Evolutionary conservation across 2,329 filamentous ascomycete species (phyloP), one percentile per base, ranked within the genome.

Genomic region (Alternaria angustiovoidea): DNA sequence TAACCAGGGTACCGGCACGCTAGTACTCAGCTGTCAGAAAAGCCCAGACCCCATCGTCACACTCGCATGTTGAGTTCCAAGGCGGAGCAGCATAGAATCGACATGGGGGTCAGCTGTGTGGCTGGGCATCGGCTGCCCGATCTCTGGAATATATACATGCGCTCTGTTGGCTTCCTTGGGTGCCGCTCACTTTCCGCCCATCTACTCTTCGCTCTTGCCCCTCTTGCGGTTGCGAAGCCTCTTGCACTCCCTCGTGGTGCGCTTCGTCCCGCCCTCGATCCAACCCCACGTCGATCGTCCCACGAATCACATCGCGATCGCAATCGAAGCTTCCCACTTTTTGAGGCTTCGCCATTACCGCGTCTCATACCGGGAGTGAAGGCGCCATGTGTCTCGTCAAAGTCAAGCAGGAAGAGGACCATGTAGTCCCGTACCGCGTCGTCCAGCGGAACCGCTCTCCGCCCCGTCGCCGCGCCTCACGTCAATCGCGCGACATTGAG

Each of bases 341-440:
- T 42, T 30, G 52, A 48, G 32, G 36, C 42, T 18, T 52, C 41
- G 46, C 43, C 52, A 6, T 41, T 28, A 32, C 54, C 48, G 47
- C 57, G 28, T 49, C 43, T 16, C 47, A 56, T 43, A 57, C 51
- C 22, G 43, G 59, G 34, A 20, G 30, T 41, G 32, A 47, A 42
- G 28, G 41, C 64, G 59, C 64, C 43, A 83, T 84, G 82, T 84
- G 82, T 71, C 79, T 83, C 36, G 69, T 83, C 72, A 79, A 78
- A 62, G 79, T 83, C 56, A 78, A 78, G 59, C 76, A 81, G 52
- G 79, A 81, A 55, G 81, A 82, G 63, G 81, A 83, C 43, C 73
- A 79, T 46, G 73, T 79, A 30, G 77, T 81, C 32, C 76, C 77
- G 6, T 78, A 79, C 61, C 75, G 79, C 52, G 73, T 78, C 32